Evolutionary conservation across 768 basidiomycete genomes (phyloP).

Genomic region (Suillus discolor): DNA sequence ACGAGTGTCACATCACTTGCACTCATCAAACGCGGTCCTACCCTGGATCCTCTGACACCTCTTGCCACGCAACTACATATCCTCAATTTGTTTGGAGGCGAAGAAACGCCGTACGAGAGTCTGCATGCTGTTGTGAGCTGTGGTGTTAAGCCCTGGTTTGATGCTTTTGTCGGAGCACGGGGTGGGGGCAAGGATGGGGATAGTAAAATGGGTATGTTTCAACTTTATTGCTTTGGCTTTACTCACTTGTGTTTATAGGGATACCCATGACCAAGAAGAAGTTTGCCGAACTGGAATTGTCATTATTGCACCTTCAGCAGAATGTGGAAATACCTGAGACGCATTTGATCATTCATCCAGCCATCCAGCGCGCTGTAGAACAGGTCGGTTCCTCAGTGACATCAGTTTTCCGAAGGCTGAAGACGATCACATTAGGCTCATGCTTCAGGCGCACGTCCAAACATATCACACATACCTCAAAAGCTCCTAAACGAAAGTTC

Average conservation of each 20-base stretch:
- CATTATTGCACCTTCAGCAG: constrained; percentile 92
- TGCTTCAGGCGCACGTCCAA: constrained; percentile 61
- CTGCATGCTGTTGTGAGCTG: constrained; percentile 93
- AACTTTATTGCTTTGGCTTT: not conserved
- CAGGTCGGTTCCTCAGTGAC: constrained; percentile 38
- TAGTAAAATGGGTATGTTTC: constrained; percentile 70
- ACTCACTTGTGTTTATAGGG: constrained; percentile 39
- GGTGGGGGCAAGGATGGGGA: constrained; percentile 76
- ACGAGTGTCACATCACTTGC: constrained; percentile 86
- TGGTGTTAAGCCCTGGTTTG: constrained; percentile 98
- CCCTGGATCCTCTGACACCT: constrained; percentile 78
- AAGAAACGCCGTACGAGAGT: constrained; percentile 92
- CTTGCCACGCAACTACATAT: constrained; percentile 88
- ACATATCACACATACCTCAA: constrained; percentile 70
- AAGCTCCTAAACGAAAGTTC: constrained; percentile 82
- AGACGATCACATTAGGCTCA: constrained; percentile 44
- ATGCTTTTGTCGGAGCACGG: constrained; percentile 91
- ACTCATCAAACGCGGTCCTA: constrained; percentile 89
- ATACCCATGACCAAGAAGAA: constrained; percentile 99
- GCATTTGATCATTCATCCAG: constrained; percentile 87
- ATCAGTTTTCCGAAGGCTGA: constrained; percentile 12
- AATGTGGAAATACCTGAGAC: constrained; percentile 99
- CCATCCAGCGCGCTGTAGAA: constrained; percentile 86
- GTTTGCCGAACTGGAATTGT: constrained; percentile 96
- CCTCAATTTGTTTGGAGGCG: constrained; percentile 87